Percentiles rank a stretch among this genome's conserved stretches.
These are phyloP conservation scores for Didymella pinodella DNA, from an alignment of 2,329 filamentous ascomycete species.

Conservation along the genomic window DNA sequence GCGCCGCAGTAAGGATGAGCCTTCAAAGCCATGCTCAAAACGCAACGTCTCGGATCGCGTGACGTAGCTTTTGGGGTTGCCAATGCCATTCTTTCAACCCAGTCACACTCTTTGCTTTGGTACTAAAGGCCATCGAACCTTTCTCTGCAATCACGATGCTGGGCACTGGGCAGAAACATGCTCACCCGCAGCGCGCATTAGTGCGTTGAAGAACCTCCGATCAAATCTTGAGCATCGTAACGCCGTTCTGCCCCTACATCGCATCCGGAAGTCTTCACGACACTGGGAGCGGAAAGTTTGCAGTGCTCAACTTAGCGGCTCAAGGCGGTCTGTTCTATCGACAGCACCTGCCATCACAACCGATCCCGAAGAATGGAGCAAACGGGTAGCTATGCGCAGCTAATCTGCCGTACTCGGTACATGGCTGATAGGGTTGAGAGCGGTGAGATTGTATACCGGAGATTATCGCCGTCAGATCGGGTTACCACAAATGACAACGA, in stretches of 20 bases:
- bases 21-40: conserved; percentile 22
- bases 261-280: conserved; percentile 16
- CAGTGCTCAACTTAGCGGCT: conserved; percentile 11
- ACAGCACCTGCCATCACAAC: conserved; percentile 11
- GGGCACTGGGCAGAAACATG: conserved; percentile 26
- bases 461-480: conserved; percentile 4
- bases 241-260: conserved; percentile 9
- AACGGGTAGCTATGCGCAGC: conserved; percentile 9
- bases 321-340: conserved; percentile 4
- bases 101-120: conserved; percentile 1
- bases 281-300: conserved; percentile 6
- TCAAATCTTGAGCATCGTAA: conserved; percentile 9
- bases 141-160: conserved; percentile 9
- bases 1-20: conserved; percentile 34
- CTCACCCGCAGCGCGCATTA: conserved; percentile 27
- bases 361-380: conserved; percentile 16
- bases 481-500: conserved; percentile 9
- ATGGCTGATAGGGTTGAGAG: conserved; percentile 7
- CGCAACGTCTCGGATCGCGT: conserved; percentile 24
- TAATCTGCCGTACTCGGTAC: conserved; percentile 4
- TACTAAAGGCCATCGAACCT: conserved; percentile 14
- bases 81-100: conserved; percentile 10
- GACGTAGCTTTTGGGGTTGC: conserved; percentile 35
- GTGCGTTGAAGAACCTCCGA: conserved; percentile 18
- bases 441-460: conserved; percentile 13